Conservation (phyloP, 2,329 filamentous ascomycete species). For the Rutstroemia sydowiana region DNA sequence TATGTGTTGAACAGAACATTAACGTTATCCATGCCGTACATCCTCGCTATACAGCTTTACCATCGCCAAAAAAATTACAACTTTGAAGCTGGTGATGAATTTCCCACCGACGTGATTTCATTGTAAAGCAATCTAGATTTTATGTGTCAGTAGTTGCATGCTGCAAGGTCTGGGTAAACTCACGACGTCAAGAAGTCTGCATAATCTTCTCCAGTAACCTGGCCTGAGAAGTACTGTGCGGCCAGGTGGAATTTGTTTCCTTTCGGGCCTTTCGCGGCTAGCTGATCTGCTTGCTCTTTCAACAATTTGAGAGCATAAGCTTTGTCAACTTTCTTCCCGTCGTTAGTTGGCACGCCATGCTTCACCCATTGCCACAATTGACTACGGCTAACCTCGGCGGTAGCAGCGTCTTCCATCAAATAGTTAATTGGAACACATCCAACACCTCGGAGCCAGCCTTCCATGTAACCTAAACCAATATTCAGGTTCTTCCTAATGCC, state of each 20-base stretch:
- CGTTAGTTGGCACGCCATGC: constrained; percentile 65
- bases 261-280: constrained; percentile 67
- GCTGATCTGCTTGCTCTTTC: constrained; percentile 72
- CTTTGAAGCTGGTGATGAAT: constrained; percentile 28
- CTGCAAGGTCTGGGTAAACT: constrained; percentile 31
- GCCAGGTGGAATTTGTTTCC: constrained; percentile 90
- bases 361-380: constrained; percentile 96
- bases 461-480: constrained; percentile 97
- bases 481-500: constrained; percentile 97
- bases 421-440: constrained; percentile 98
- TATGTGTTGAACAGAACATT: background rate
- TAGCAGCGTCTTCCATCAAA: constrained; percentile 97
- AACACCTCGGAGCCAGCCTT: constrained; percentile 91
- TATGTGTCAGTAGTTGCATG: background rate
- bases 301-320: constrained; percentile 80
- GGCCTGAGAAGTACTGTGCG: constrained; percentile 82
- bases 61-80: constrained; percentile 16
- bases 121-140: constrained; percentile 69
- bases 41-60: background rate
- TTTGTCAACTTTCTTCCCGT: constrained; percentile 92
- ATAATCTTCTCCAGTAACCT: constrained; percentile 96
- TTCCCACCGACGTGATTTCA: constrained; percentile 71
- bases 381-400: constrained; percentile 86
- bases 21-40: background rate
- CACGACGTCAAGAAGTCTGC: constrained; percentile 89